Percentiles rank a stretch among this genome's conserved stretches.
Conservation (phyloP, 306 rosid species). For the Dryas drummondii region DNA sequence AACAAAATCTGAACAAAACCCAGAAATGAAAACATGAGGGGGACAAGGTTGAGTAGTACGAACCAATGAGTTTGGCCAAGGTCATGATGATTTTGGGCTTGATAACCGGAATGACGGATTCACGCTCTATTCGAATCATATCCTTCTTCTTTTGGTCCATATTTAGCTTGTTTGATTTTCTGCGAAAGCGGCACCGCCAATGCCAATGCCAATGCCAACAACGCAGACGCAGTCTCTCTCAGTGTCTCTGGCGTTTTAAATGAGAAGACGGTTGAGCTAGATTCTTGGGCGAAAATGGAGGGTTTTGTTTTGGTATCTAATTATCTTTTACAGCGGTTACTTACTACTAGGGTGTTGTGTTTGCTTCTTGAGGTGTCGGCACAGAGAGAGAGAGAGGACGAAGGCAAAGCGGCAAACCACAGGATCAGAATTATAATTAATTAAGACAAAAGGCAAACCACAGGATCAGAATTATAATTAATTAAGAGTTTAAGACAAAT, state of each 20-base stretch:
- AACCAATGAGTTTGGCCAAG: slow-evolving; percentile 82
- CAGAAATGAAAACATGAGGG: not conserved
- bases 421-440: too few species aligned
- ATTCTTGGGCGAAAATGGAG: not conserved
- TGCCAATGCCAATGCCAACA: not conserved
- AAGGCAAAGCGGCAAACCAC: too few species aligned
- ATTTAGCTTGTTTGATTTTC: not conserved
- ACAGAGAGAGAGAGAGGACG: too few species aligned
- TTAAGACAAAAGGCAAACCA: too few species aligned
- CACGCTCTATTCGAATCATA: slow-evolving; percentile 78
- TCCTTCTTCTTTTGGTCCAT: slow-evolving; percentile 41
- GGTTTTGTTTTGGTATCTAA: too few species aligned
- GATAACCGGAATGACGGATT: slow-evolving; percentile 78
- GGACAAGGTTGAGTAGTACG: not conserved
- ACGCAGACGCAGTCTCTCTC: too few species aligned
- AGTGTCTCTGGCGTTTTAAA: not conserved
- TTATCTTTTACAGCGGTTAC: too few species aligned
- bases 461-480: too few species aligned
- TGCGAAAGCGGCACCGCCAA: not conserved
- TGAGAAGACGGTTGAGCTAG: not conserved
- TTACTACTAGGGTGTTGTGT: too few species aligned
- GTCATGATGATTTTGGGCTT: slow-evolving; percentile 70
- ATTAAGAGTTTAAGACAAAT: too few species aligned
- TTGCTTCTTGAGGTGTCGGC: too few species aligned
- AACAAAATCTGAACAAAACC: not conserved